Evolutionary conservation across 495 filamentous ascomycete genomes (phyloP).

Genomic region (Penicillium atrosanguineum): DNA sequence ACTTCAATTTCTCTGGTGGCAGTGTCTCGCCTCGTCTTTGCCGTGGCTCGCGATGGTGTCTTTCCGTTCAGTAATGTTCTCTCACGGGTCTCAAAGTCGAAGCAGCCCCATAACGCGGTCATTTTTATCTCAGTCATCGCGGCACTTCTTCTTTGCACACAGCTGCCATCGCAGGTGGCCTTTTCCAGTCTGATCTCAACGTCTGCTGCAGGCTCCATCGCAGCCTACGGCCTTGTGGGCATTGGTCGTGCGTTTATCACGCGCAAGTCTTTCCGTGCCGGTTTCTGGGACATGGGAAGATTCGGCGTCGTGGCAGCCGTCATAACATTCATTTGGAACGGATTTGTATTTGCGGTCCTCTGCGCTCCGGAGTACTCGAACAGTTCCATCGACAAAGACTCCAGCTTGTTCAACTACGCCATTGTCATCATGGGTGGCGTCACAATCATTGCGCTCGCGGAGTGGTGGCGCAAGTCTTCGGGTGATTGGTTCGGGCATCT

Average conservation of each 20-base stretch:
- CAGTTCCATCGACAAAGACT: conserved; percentile 22
- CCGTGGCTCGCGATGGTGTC: conserved; percentile 36
- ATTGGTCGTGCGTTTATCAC: conserved; percentile 33
- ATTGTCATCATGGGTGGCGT: conserved; percentile 40
- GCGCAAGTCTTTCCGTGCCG: conserved; percentile 29
- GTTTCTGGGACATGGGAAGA: conserved; percentile 30
- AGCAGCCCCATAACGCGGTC: conserved; percentile 38
- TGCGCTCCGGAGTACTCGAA: conserved; percentile 35
- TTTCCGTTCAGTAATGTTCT: conserved; percentile 34
- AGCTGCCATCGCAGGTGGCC: conserved; percentile 35
- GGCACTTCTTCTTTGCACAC: conserved; percentile 35
- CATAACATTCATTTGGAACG: conserved; percentile 37
- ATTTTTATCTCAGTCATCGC: conserved; percentile 33
- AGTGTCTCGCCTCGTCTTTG: conserved; percentile 39
- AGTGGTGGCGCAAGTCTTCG: conserved; percentile 38
- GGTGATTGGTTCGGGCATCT: conserved; percentile 35
- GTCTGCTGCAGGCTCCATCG: conserved; percentile 34
- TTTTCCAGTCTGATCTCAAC: conserved; percentile 35
- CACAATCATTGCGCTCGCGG: conserved; percentile 28
- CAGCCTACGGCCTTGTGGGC: conserved; percentile 35
- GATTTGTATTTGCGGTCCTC: conserved; percentile 34
- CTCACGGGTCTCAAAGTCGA: conserved; percentile 32
- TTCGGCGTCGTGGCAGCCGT: conserved; percentile 32
- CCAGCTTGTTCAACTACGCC: conserved; percentile 34
- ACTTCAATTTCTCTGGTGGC: conserved; percentile 39